Conservation (phyloP, 2,329 filamentous ascomycete genomes). For the Colletotrichum caudatum region DNA sequence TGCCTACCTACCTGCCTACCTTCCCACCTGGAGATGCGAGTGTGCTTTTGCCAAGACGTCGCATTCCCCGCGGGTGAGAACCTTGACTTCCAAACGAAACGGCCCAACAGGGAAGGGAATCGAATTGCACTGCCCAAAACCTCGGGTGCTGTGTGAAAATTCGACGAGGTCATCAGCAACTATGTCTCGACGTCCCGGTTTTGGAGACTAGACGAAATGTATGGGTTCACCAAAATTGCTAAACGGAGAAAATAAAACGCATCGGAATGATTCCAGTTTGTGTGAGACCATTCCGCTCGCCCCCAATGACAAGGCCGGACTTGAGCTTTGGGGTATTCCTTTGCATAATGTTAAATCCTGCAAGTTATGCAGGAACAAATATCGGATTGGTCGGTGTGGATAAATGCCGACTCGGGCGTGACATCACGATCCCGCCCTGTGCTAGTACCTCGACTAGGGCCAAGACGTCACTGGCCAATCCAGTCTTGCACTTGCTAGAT, state of each 20-base stretch:
- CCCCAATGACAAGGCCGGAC: constrained; percentile 10
- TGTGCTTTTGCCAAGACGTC: constrained; percentile 34
- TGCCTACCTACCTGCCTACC: too few relatives aligned
- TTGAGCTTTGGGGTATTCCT: neutral
- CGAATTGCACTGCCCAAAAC: neutral
- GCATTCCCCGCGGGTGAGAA: constrained; percentile 20
- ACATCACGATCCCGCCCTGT: constrained; percentile 33
- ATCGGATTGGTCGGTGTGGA: constrained; percentile 16
- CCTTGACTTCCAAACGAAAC: constrained; percentile 18
- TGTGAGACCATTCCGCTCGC: neutral
- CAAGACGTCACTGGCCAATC: constrained; percentile 18
- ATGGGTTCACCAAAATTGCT: neutral
- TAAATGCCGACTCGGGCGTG: constrained; percentile 23
- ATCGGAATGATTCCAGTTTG: constrained; percentile 18
- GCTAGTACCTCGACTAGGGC: constrained; percentile 14
- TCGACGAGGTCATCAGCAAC: neutral
- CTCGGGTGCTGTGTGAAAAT: neutral
- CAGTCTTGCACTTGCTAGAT: constrained; percentile 2
- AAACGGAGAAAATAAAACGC: constrained; percentile 33
- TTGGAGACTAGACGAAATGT: constrained; percentile 12
- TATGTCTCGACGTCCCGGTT: neutral
- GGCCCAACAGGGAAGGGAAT: neutral
- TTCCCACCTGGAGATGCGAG: neutral
- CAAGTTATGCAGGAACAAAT: constrained; percentile 22
- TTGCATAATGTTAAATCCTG: constrained; percentile 22